Base-by-base conservation (phyloP, 306 rosid genomes). In the Mimosa bimucronata region DNA sequence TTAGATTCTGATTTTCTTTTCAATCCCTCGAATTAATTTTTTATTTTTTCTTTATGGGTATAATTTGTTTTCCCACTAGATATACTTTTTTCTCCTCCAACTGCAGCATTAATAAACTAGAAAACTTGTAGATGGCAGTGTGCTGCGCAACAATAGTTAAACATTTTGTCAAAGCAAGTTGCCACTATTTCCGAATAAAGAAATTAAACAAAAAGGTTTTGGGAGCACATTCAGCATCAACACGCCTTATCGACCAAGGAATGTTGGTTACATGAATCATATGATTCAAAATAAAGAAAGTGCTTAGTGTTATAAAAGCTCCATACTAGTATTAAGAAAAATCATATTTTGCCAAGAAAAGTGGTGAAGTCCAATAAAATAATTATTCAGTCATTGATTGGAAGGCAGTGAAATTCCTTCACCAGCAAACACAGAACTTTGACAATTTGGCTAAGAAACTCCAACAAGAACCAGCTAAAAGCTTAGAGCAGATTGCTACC, bases 81-180 rank as follows among this genome's bases (percentile, higher is more conserved):
- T n/a, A 55, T 21, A 21, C 14, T 21, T 55, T 55, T 71, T 71
- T 3, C 52, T 61, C 79, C 55, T 61, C 79, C 85, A 50, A 84
- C 85, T 72, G 85, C 88, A 78, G 83, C 87, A 67, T 61, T 82
- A 66, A 62, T 60, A 80, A 67, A 84, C 80, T 83, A 73, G 87
- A 88, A 86, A 87, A 86, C 88, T 83, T 65, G 83, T 73, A 74
- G 87, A 82, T 68, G 83, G 84, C 82, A 85, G 76, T 79, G 65
- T 76, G 71, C 79, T 89, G 88, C 82, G 90, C 79, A 77, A 84
- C 82, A 80, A 67, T 77, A 78, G 86, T 80, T 82, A 86, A 83
- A 86, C 80, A 84, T 77, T 31, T 79, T 55, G 80, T 83, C 83
- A 83, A 87, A 85, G 85, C 74, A 83, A 61, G 69, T 57, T 46